Evolutionary conservation across 345 rosid genomes (phyloP), one percentile per base, ranked within the genome.

Genomic region (Heritiera littoralis): DNA sequence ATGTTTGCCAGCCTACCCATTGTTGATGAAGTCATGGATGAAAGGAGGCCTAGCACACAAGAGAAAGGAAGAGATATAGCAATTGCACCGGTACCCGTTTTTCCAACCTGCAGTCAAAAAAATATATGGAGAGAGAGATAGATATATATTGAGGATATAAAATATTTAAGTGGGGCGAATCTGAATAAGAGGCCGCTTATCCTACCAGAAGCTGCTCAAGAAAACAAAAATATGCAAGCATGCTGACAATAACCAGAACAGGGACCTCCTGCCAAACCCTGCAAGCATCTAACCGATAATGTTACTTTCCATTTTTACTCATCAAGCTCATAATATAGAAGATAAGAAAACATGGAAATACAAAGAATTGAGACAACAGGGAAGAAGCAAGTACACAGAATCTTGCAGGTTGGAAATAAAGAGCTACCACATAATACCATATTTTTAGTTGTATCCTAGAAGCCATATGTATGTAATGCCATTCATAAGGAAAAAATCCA

Each of bases 181-280:
- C 45, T 65, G 51, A 45, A 38, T 7, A 43, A 6, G 54, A 41
- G 69, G 65, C 48, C 1, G 66, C 18, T 66, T 40, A 80, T 59
- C 85, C 76, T 88, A 93, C 98, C 94, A 95, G 79, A 18, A 92
- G 96, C 86, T 95, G 99, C 87, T 95, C 99, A 0, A 95, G 96
- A 86, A 91, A 93, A 77, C 99, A 95, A 81, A 95, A 95, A 86
- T 93, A 95, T 52, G 94, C 93, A 52, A 92, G 95, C 96, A 93
- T 92, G 90, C 97, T 95, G 83, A 95, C 85, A 46, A 93, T 89
- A 67, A 96, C 90, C 7, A 95, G 93, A 77, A 91, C 87, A 1
- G 98, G 97, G 1, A 91, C 91, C 86, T 95, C 98, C 88, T 91
- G 99, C 97, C 99, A 95, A 59, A 92, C 85, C 88, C 99, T 95